phyloP scores from a whole-genome alignment of 2,329 filamentous ascomycete species.

The Colletotrichum spaethianum region DNA sequence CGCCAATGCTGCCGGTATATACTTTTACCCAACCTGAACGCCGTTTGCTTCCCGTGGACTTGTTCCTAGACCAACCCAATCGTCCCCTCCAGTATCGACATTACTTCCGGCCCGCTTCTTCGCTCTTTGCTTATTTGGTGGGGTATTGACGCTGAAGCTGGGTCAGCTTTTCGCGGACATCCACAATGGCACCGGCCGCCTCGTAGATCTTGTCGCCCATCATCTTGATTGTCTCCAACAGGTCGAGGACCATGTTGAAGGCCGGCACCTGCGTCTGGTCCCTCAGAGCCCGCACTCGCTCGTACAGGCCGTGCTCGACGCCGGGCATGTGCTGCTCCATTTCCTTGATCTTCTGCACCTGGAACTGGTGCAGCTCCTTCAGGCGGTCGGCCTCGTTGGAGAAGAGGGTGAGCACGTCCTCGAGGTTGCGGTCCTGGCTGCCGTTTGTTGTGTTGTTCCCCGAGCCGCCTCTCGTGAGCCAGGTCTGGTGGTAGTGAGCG shows the following conservation, averaged over 20 bases:
- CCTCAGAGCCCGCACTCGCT: slow-evolving; percentile 42
- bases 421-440: slow-evolving; percentile 57
- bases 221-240: slow-evolving; percentile 43
- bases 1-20: slow-evolving; percentile 26
- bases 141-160: slow-evolving; percentile 43
- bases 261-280: slow-evolving; percentile 41
- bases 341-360: slow-evolving; percentile 51
- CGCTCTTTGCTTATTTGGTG: slow-evolving; percentile 52
- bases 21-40: slow-evolving; percentile 38
- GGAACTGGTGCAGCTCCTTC: slow-evolving; percentile 59
- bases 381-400: slow-evolving; percentile 43
- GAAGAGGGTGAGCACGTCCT: slow-evolving; percentile 41
- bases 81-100: not conserved
- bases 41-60: slow-evolving; percentile 15
- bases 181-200: slow-evolving; percentile 40
- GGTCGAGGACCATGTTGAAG: slow-evolving; percentile 41
- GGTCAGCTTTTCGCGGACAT: slow-evolving; percentile 44
- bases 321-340: slow-evolving; percentile 64
- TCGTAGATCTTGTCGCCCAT: slow-evolving; percentile 43
- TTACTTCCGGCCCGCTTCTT: slow-evolving; percentile 36
- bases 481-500: slow-evolving; percentile 65
- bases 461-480: slow-evolving; percentile 55
- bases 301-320: slow-evolving; percentile 62
- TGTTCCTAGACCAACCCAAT: not conserved
- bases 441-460: slow-evolving; percentile 48